Conservation (phyloP, 2,329 filamentous ascomycete genomes). For the Pestalotiopsis sp. region DNA sequence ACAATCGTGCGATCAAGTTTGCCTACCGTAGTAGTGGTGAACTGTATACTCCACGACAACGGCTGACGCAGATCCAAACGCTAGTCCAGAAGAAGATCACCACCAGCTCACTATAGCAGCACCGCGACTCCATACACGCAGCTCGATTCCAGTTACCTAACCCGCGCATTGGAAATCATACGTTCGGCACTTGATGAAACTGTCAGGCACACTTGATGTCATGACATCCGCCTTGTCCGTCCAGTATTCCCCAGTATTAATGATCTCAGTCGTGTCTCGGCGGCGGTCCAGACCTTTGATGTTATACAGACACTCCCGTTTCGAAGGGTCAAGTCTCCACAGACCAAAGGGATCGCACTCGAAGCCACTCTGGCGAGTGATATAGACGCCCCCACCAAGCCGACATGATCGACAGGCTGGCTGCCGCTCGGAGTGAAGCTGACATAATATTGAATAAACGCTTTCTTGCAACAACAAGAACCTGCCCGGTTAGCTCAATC, state of each 20-base stretch:
- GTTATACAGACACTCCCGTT: neutral
- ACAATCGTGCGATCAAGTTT: neutral
- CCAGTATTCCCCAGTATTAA: neutral
- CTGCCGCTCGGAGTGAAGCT: neutral
- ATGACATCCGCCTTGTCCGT: neutral
- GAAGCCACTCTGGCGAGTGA: too few relatives aligned
- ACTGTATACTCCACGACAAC: neutral
- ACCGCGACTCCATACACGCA: neutral
- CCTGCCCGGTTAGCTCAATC: constrained; percentile 61
- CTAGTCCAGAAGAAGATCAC: neutral
- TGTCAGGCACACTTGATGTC: neutral
- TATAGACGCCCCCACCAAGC: too few relatives aligned
- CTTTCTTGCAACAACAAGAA: neutral
- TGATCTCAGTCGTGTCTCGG: neutral
- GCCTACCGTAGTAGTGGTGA: neutral
- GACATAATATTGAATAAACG: neutral
- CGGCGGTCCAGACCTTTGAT: neutral
- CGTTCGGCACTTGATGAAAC: neutral
- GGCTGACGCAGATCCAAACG: neutral
- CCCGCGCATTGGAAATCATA: neutral
- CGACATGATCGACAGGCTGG: neutral
- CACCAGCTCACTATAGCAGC: neutral
- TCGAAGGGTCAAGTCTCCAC: neutral
- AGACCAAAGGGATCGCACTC: too few relatives aligned
- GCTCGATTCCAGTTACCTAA: neutral